Percentiles rank a stretch among this genome's conserved stretches.
phyloP scores from a whole-genome alignment of 352 stramenopile genomes.

The Vaucheria bursata region DNA sequence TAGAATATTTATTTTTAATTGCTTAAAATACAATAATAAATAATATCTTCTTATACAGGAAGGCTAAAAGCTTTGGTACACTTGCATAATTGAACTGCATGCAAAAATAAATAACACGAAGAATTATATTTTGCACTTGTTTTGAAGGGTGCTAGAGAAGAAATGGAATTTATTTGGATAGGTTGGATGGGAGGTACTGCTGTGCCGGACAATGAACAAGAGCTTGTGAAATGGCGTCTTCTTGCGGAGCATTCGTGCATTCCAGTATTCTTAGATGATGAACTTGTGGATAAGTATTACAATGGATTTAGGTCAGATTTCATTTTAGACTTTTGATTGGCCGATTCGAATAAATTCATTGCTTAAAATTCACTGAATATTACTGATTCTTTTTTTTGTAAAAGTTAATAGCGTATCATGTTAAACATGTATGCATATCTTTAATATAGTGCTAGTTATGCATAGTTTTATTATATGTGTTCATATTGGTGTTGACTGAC shows the following conservation, averaged over 20 bases:
- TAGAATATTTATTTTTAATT: neutral
- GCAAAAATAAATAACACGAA: neutral
- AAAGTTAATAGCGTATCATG: too few relatives aligned
- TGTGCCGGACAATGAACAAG: slow-evolving; percentile 61
- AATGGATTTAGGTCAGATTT: slow-evolving; percentile 63
- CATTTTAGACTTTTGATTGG: neutral
- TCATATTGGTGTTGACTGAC: too few relatives aligned
- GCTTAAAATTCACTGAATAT: too few relatives aligned
- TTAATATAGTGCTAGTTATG: too few relatives aligned
- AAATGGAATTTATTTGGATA: slow-evolving; percentile 80
- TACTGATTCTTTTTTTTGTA: too few relatives aligned
- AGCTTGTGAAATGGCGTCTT: slow-evolving; percentile 66
- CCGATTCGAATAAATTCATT: too few relatives aligned
- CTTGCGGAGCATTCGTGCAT: slow-evolving; percentile 73
- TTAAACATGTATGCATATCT: too few relatives aligned
- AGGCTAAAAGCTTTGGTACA: neutral
- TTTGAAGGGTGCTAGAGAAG: slow-evolving; percentile 53
- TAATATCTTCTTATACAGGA: neutral
- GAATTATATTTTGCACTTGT: neutral
- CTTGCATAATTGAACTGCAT: neutral
- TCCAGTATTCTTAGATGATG: slow-evolving; percentile 72
- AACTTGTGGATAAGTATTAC: slow-evolving; percentile 76
- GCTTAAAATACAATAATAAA: neutral
- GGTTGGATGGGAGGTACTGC: slow-evolving; percentile 71
- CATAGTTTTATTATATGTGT: too few relatives aligned